Conservation (phyloP, 768 basidiomycete genomes). For the Phylloporus scabripes region DNA sequence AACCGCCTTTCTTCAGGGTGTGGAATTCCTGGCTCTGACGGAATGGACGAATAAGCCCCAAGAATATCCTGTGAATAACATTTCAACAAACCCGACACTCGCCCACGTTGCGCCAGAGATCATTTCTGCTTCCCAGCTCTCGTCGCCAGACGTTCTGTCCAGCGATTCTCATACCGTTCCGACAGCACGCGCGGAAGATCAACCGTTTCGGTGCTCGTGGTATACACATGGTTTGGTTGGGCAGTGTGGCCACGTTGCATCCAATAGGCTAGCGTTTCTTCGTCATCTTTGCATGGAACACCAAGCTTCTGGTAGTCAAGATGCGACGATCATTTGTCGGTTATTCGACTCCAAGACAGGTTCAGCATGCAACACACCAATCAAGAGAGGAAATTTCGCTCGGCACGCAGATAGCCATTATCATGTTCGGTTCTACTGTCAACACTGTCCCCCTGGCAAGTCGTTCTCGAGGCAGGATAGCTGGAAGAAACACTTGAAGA, state of each 20-base stretch:
- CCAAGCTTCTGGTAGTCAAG: slow-evolving; percentile 6
- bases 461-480: slow-evolving; percentile 23
- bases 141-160: not conserved
- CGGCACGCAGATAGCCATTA: slow-evolving; percentile 19
- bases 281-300: slow-evolving; percentile 11
- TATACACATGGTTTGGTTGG: not conserved
- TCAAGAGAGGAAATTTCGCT: slow-evolving; percentile 13
- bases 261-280: slow-evolving; percentile 9
- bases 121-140: not conserved
- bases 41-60: not conserved
- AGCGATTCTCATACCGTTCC: not conserved
- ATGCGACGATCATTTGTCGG: slow-evolving; percentile 1
- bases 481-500: slow-evolving; percentile 8
- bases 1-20: not conserved
- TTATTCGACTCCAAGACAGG: slow-evolving; percentile 3
- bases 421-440: slow-evolving; percentile 10
- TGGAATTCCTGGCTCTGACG: not conserved
- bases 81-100: not conserved
- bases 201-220: slow-evolving; percentile 14
- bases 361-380: not conserved
- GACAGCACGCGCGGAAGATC: not conserved
- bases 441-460: slow-evolving; percentile 4
- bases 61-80: not conserved
- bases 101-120: not conserved
- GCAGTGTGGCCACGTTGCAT: slow-evolving; percentile 3